Base-by-base conservation (phyloP, 441 rosid species). In the Syzygium syzygioides region DNA sequence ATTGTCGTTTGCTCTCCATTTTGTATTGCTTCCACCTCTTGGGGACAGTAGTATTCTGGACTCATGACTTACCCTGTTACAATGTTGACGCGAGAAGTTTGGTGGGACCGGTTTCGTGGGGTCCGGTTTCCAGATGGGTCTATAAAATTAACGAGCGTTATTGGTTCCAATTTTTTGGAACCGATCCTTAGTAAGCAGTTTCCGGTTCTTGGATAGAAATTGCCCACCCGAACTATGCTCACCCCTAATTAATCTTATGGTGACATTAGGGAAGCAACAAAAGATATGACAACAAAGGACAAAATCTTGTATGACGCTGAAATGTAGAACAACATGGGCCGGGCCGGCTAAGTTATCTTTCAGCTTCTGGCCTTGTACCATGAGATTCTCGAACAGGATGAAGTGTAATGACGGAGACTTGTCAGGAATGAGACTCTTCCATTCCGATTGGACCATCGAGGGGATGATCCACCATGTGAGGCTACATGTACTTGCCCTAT, bases 201-300 rank as follows among this genome's bases (percentile, higher is more conserved):
- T 1, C 4, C 10, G 59, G 4, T 55, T 55, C 10, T 20, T 19
- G 10, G 59, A 4, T 55, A 8, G 25, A 3, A 20, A 56, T 4
- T 5, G 4, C 12, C 1, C 28, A 19, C 2, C 26, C 0, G 1
- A 11, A 23, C 8, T 7, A 8, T 9, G 28, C 20, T 56, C 5
- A 20, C 12, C 28, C 26, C 12, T 20, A 55, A 45, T 45, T 45
- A 45, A 7, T 45, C 48, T 9, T 45, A 9, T 45, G 48, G 10
- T 45, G 8, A 45, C 48, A 7, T 85, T 11, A n/a, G 3, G 20
- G 30, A 7, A 55, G 87, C 26, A 17, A 18, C 37, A 34, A 57
- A 10, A 57, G 17, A 55, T 19, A 55, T 18, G 68, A 32, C 68
- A 28, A 3, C 71, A 62, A 30, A 30, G 37, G 20, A 30, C 20